phyloP scores from a whole-genome alignment of 2,329 filamentous ascomycete species.

The Hypoxylon sp. region DNA sequence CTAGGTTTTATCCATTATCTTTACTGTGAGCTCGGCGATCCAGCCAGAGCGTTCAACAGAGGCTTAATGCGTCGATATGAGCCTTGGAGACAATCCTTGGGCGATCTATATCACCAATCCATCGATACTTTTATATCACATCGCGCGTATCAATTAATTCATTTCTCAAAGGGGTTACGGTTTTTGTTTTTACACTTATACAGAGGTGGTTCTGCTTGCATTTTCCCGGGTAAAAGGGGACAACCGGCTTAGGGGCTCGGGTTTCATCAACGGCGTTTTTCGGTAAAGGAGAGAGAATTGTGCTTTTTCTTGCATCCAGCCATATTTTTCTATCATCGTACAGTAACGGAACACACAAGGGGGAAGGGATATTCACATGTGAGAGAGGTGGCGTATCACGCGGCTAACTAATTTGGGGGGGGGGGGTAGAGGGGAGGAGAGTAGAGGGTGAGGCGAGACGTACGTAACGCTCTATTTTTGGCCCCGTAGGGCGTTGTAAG shows the following conservation, averaged over 20 bases:
- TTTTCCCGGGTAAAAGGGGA: conserved; percentile 40
- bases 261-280: conserved; percentile 39
- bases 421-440: no score
- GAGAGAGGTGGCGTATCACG: conserved; percentile 20
- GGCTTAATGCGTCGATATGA: background rate
- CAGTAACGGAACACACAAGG: conserved; percentile 19
- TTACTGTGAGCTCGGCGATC: background rate
- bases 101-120: background rate
- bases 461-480: conserved; percentile 1
- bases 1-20: conserved; percentile 1
- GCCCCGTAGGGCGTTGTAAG: conserved; percentile 1
- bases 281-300: conserved; percentile 28
- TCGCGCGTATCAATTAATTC: conserved; percentile 26
- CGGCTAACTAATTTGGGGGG: conserved; percentile 34
- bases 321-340: conserved; percentile 20
- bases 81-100: background rate
- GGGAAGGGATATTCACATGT: background rate
- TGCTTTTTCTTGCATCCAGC: conserved; percentile 24
- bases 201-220: conserved; percentile 39
- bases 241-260: conserved; percentile 23
- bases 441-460: background rate
- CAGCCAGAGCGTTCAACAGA: background rate
- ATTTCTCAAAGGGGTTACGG: conserved; percentile 16
- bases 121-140: conserved; percentile 29
- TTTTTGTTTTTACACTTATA: conserved; percentile 29